Base-by-base conservation (phyloP, 2,329 filamentous ascomycete genomes). In the Dactylellina leptospora region DNA sequence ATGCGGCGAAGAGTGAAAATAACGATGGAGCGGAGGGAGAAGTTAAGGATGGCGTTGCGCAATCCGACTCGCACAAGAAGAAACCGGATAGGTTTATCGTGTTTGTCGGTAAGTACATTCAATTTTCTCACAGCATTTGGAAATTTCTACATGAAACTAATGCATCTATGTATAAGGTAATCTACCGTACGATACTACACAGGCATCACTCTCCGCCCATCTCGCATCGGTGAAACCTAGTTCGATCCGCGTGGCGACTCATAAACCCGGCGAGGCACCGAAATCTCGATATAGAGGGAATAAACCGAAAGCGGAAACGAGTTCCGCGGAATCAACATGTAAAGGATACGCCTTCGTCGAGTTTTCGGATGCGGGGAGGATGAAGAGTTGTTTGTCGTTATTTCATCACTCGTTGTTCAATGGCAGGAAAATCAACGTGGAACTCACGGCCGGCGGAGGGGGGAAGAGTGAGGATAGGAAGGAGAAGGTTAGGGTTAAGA, bases 361-460 rank as follows among this genome's bases (percentile, higher is more conserved):
- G 80, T 97, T 97, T 79, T 87, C 87, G 74, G 85, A 87, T 76
- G 95, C 88, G 81, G 90, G 92, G 80, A 87, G 89, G 78, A 95
- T 96, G 92, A 91, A 96, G 83, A 93, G 91, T 28, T 96, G 91
- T 78, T 84, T 97, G 71, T 91, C 92, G 80, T 86, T 92, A 74
- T 93, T 93, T 81, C 93, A 97, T 81, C 92, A 96, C 82, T 90
- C 87, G 70, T 84, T 84, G 74, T 95, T 97, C 78, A 80, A 83
- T 78, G 83, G 87, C 50, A 30, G 93, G 76, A 90, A 88, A 81
- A 95, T 97, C 77, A 97, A 96, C 78, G 90, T 96, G 22, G 93
- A 97, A 81, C 81, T 97, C 75, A 96, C 92, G 85, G 93, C 90
- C 66, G 92, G 92, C 55, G 93, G 93, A 40, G 93, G 93, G 73